Conservation (phyloP, 2,329 filamentous ascomycete genomes). For the Cryphonectria japonica region DNA sequence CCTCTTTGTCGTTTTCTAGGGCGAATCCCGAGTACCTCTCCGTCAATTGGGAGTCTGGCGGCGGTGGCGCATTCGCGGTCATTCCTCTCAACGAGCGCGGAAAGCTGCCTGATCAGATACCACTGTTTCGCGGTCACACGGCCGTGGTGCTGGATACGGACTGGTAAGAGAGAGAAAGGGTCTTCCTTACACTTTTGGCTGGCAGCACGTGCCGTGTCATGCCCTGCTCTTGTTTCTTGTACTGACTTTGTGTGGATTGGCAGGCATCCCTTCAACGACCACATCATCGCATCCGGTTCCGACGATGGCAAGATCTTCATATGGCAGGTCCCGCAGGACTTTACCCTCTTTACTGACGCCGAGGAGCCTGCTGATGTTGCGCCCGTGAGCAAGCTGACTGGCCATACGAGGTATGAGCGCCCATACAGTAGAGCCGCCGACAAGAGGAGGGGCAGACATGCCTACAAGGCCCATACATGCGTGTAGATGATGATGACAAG, state of each 20-base stretch:
- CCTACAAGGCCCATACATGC: not conserved
- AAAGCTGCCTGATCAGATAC: slow-evolving; percentile 88
- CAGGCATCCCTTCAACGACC: slow-evolving; percentile 96
- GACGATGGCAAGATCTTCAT: slow-evolving; percentile 97
- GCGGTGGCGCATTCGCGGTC: slow-evolving; percentile 95
- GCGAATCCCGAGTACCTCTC: slow-evolving; percentile 94
- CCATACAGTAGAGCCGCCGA: slow-evolving; percentile 19
- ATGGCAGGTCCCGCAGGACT: slow-evolving; percentile 90
- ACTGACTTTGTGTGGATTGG: slow-evolving; percentile 9
- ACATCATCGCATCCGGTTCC: slow-evolving; percentile 87
- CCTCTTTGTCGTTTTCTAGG: slow-evolving; percentile 48
- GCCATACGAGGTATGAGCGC: slow-evolving; percentile 75
- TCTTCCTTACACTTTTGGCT: not conserved
- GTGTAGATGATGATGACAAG: not conserved
- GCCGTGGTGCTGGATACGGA: slow-evolving; percentile 95
- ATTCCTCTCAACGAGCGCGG: slow-evolving; percentile 89
- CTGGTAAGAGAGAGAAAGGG: slow-evolving; percentile 64
- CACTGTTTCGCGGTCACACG: slow-evolving; percentile 94
- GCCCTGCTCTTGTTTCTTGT: not conserved
- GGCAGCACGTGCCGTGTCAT: not conserved
- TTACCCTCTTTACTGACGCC: slow-evolving; percentile 81
- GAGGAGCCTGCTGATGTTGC: slow-evolving; percentile 83
- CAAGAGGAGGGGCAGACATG: slow-evolving; percentile 16
- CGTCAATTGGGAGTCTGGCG: slow-evolving; percentile 97
- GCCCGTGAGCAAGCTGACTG: slow-evolving; percentile 79